A percentile compares a stretch with the other conserved stretches of the same genome.
phyloP scores from a whole-genome alignment of 768 basidiomycete species.

The Hericium alpestre region DNA sequence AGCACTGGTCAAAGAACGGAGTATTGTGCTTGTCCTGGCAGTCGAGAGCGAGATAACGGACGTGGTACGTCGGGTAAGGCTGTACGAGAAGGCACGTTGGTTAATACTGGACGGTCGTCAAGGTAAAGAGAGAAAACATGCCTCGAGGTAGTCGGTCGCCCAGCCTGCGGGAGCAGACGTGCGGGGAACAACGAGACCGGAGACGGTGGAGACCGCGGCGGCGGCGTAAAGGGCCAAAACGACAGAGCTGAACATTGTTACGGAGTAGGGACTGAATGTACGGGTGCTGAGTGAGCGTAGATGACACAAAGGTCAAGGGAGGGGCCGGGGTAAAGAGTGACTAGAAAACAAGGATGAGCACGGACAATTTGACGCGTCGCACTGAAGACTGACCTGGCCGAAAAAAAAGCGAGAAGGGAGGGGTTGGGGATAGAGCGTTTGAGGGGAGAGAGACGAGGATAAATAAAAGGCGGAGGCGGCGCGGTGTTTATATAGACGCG shows the following conservation, averaged over 20 bases:
- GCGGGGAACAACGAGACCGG: conserved; percentile 29
- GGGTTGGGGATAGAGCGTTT: background rate
- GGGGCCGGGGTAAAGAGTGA: conserved; percentile 8
- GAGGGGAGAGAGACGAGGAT: background rate
- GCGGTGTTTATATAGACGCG: background rate
- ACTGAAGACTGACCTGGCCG: background rate
- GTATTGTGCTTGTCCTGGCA: conserved; percentile 30
- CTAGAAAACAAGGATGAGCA: background rate
- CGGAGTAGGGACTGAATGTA: conserved; percentile 1
- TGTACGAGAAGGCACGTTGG: conserved; percentile 20
- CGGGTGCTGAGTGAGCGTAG: conserved; percentile 15
- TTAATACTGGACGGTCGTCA: background rate
- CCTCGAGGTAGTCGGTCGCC: conserved; percentile 36
- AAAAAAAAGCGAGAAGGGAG: background rate
- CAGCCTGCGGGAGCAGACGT: conserved; percentile 32
- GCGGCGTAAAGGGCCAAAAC: conserved; percentile 34
- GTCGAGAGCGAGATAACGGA: conserved; percentile 48
- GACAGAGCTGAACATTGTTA: conserved; percentile 22
- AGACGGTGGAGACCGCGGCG: conserved; percentile 27
- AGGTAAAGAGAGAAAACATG: conserved; percentile 7
- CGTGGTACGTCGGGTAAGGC: conserved; percentile 47
- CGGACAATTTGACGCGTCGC: background rate
- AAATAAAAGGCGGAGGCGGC: background rate
- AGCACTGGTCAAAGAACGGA: conserved; percentile 55
- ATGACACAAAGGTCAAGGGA: conserved; percentile 8